These are phyloP conservation scores for Petunia secreta DNA, from an alignment of 257 asterid species.

Conservation along the genomic window DNA sequence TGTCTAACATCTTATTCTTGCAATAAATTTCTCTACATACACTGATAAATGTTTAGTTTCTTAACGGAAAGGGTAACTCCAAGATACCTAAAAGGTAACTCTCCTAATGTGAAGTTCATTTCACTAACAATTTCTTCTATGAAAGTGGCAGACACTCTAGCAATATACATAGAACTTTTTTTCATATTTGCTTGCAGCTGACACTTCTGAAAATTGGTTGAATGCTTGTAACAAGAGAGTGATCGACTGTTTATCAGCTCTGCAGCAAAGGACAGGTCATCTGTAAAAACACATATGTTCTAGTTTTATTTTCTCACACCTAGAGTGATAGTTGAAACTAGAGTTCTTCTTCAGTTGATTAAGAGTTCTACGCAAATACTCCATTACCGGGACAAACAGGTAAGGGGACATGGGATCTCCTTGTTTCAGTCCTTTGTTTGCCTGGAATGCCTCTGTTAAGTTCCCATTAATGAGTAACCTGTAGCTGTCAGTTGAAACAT, in stretches of 20 bases:
- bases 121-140: not conserved
- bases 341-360: not conserved
- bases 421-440: not conserved
- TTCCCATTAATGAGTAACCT: no score
- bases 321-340: not conserved
- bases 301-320: no score
- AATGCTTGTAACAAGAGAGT: not conserved
- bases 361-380: no score
- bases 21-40: not conserved
- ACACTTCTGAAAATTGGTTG: not conserved
- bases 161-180: not conserved
- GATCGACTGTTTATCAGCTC: not conserved
- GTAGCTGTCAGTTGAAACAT: no score
- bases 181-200: not conserved
- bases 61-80: not conserved
- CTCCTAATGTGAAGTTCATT: not conserved
- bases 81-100: no score
- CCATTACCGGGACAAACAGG: not conserved
- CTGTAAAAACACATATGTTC: not conserved
- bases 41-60: not conserved
- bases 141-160: not conserved
- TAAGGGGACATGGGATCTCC: not conserved
- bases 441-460: no score
- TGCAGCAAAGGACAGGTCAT: not conserved
- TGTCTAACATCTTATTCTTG: not conserved